A percentile compares a stretch with the other conserved stretches of the same genome.
Conservation (phyloP, 257 asterid genomes). For the Verbascum thapsus region DNA sequence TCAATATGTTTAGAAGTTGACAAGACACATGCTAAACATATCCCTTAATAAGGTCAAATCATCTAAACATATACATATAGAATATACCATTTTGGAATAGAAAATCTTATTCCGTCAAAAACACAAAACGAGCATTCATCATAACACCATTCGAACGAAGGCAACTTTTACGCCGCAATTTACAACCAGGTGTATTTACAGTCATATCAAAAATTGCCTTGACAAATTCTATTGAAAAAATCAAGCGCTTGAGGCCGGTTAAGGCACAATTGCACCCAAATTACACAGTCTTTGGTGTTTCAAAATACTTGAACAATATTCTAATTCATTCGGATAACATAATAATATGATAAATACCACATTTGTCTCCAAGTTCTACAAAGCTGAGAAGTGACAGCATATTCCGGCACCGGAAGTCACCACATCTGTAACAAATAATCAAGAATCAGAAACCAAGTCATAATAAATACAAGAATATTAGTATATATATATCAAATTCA, state of each 20-base stretch:
- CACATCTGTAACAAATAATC: constrained; percentile 17
- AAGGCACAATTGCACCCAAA: constrained; percentile 44
- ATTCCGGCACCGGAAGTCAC: constrained; percentile 21
- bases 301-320: constrained; percentile 21
- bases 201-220: constrained; percentile 47
- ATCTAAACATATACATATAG: no score
- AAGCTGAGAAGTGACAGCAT: constrained; percentile 15
- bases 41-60: no score
- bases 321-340: constrained; percentile 4
- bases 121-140: constrained; percentile 1
- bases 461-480: background rate
- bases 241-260: constrained; percentile 34
- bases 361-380: constrained; percentile 25
- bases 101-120: no score
- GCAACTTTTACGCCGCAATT: constrained; percentile 44
- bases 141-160: background rate
- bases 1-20: no score
- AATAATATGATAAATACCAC: constrained; percentile 3
- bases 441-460: background rate
- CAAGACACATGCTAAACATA: no score
- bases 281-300: constrained; percentile 27
- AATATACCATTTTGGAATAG: no score
- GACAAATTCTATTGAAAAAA: constrained; percentile 30
- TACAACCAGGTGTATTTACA: constrained; percentile 55
- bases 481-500: background rate